These are phyloP conservation scores for Flaveria ramosissima DNA, from an alignment of 129 eudicot genomes.

Conservation along the genomic window DNA sequence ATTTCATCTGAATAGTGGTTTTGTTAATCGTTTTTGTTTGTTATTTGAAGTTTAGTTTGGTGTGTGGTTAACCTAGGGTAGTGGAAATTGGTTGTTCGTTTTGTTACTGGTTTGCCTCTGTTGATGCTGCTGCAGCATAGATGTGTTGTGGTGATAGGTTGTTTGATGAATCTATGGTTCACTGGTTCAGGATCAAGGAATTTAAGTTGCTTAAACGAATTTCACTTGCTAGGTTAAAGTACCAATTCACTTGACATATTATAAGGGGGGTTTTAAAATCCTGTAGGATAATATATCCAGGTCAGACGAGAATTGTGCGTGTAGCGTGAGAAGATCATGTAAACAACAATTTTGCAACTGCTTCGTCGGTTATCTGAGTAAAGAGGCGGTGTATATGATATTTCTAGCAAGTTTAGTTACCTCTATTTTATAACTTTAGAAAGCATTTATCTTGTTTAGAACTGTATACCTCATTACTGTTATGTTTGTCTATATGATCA, in stretches of 20 bases:
- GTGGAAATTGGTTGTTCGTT: constrained; percentile 14
- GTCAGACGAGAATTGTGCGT: neutral
- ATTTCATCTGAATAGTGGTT: constrained; percentile 11
- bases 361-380: neutral
- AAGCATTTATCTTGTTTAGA: neutral
- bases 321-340: neutral
- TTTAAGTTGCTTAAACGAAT: neutral
- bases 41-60: constrained; percentile 13
- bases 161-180: neutral
- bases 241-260: neutral
- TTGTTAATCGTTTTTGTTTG: constrained; percentile 8
- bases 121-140: constrained; percentile 20
- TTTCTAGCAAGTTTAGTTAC: neutral
- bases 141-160: neutral
- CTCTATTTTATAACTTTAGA: neutral
- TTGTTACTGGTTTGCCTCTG: neutral
- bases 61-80: constrained; percentile 19
- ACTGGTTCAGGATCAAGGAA: neutral
- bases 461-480: neutral
- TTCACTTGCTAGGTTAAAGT: neutral
- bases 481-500: neutral
- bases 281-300: neutral
- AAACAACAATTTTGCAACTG: neutral
- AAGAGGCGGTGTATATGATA: neutral
- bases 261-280: neutral